Base-by-base conservation (phyloP, 2,329 filamentous ascomycete species). In the Cylindrodendrum hubeiense region DNA sequence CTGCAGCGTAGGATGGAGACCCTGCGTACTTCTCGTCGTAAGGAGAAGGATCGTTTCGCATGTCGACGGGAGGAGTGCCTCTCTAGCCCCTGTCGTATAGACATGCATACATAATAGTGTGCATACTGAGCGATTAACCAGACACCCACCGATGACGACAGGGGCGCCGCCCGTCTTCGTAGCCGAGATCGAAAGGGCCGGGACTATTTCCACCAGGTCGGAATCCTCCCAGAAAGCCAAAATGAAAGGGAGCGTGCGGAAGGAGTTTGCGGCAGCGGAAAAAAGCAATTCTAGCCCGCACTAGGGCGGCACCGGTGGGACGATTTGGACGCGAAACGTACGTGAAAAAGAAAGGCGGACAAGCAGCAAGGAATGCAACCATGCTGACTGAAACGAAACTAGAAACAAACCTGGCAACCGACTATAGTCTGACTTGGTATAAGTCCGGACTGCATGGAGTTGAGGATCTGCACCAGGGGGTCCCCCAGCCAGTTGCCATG, bases 251-350 rank as follows among this genome's bases (percentile, higher is more conserved):
- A 22, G 34, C 26, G 49, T 61, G 55, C 50, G 24, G 46, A 60
- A 63, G 54, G 51, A 62, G 51, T 64, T 59, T 63, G 58, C 57
- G 34, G 46, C 24, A 37, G 54, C 33, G 52, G 46, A 56, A 51
- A 73, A 65, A 70, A 70, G 63, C 59, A 72, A 71, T 52, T 33
- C 33, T 22, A 51, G 61, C 47, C 41, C 43, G 33, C 66, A 43
- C 69, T 70, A 64, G 66, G 56, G 61, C 66, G 63, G 57, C 60
- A 65, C 24, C 62, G 46, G 60, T 73, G 70, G 69, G 59, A 72
- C 66, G 69, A 72, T 71, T 72, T 59, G 52, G 49, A 43, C 46
- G 44, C 53, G 54, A 65, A 74, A 71, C 63, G 65, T 74, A 73
- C 60, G 68, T 72, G 66, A 72, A 69, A 73, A 72, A 70, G 65